phyloP scores from a whole-genome alignment of 495 filamentous ascomycete species.

The Penicillium steckii region DNA sequence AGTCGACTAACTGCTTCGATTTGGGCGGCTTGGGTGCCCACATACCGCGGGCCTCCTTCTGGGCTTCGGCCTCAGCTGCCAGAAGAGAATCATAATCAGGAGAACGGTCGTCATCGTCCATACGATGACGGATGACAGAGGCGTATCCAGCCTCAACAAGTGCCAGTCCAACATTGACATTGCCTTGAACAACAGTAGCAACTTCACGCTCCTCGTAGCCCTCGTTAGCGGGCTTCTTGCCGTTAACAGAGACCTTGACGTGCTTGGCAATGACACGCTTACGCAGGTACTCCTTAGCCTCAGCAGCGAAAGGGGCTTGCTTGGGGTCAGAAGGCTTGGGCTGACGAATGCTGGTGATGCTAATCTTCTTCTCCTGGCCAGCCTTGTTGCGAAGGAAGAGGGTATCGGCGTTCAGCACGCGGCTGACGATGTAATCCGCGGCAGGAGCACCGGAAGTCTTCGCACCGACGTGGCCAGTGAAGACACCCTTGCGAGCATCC shows the following conservation, averaged over 20 bases:
- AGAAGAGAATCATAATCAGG: slow-evolving; percentile 92
- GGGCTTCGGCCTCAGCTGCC: slow-evolving; percentile 81
- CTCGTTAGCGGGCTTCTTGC: slow-evolving; percentile 84
- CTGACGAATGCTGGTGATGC: slow-evolving; percentile 86
- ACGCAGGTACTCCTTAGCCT: slow-evolving; percentile 93
- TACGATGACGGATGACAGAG: slow-evolving; percentile 89
- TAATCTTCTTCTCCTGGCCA: slow-evolving; percentile 84
- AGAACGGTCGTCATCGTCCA: slow-evolving; percentile 88
- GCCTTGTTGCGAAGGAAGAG: slow-evolving; percentile 80
- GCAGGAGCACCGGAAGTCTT: slow-evolving; percentile 49
- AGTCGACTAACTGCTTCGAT: slow-evolving; percentile 77
- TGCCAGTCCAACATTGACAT: slow-evolving; percentile 80
- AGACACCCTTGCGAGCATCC: slow-evolving; percentile 67
- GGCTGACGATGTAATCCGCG: slow-evolving; percentile 78
- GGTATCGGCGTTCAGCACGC: slow-evolving; percentile 86
- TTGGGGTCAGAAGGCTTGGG: slow-evolving; percentile 80
- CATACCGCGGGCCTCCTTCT: slow-evolving; percentile 87
- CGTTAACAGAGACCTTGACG: slow-evolving; percentile 81
- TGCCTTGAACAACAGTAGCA: slow-evolving; percentile 76
- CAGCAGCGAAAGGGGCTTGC: slow-evolving; percentile 82
- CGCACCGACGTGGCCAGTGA: slow-evolving; percentile 72
- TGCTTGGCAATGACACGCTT: slow-evolving; percentile 96
- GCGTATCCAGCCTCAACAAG: slow-evolving; percentile 90
- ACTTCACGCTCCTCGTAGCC: slow-evolving; percentile 95
- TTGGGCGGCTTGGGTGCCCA: slow-evolving; percentile 85